Conservation (phyloP, 1,139 yeast genomes). For the Geotrichum reessii region DNA sequence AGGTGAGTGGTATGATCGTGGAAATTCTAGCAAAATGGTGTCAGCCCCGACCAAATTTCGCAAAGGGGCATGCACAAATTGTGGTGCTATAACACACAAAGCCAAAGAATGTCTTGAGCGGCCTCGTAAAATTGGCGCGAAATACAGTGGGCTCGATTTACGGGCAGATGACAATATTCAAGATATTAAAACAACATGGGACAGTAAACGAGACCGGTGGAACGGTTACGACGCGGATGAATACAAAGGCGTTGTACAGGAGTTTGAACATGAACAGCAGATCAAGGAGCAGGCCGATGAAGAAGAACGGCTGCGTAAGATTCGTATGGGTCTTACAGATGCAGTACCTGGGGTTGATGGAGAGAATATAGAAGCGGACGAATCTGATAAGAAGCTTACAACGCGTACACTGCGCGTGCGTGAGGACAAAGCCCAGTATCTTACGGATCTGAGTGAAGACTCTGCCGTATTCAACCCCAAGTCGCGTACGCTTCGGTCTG, state of each 20-base stretch:
- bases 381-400: conserved; percentile 3
- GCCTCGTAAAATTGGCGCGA: conserved; percentile 42
- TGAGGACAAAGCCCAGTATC: conserved; percentile 50
- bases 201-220: conserved; percentile 72
- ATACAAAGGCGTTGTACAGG: conserved; percentile 47
- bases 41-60: conserved; percentile 35
- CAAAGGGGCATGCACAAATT: conserved; percentile 47
- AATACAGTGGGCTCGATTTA: conserved; percentile 32
- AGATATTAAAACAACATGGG: conserved; percentile 42
- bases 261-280: conserved; percentile 39
- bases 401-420: conserved; percentile 42
- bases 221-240: conserved; percentile 62
- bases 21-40: conserved; percentile 21
- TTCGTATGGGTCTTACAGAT: conserved; percentile 1
- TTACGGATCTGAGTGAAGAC: conserved; percentile 38
- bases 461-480: conserved; percentile 48
- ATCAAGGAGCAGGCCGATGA: conserved; percentile 22
- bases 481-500: conserved; percentile 43
- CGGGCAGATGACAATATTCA: conserved; percentile 31
- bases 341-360: not conserved
- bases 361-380: conserved; percentile 1
- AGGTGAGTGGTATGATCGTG: conserved; percentile 34
- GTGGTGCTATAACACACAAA: conserved; percentile 47
- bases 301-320: conserved; percentile 1
- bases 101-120: conserved; percentile 48